Evolutionary conservation across 768 basidiomycete species (phyloP).

Genomic region (Tylopilus felleus): DNA sequence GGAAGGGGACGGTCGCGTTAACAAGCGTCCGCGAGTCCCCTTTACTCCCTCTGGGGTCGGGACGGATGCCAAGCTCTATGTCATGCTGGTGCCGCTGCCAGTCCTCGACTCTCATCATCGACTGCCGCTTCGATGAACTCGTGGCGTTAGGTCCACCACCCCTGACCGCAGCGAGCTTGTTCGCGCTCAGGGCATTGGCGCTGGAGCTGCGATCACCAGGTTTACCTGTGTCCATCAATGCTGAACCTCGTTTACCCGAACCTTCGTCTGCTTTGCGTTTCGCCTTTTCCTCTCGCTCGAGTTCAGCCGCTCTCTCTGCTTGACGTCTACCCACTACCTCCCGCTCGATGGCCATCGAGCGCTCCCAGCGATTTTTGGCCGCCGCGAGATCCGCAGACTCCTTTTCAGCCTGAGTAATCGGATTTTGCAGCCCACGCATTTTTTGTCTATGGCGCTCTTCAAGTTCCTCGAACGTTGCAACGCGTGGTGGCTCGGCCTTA

Average conservation of each 20-base stretch:
- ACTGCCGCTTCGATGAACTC: slow-evolving; percentile 58
- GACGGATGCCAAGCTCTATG: slow-evolving; percentile 31
- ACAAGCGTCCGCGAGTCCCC: slow-evolving; percentile 22
- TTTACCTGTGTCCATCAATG: slow-evolving; percentile 33
- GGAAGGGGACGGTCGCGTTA: slow-evolving; percentile 32
- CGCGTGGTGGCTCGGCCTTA: slow-evolving; percentile 47
- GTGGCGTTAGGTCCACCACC: slow-evolving; percentile 27
- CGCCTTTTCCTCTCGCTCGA: slow-evolving; percentile 46
- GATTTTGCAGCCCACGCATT: slow-evolving; percentile 77
- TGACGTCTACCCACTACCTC: slow-evolving; percentile 70
- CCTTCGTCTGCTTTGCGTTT: slow-evolving; percentile 46
- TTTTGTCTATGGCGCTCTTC: slow-evolving; percentile 83
- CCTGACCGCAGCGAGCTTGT: slow-evolving; percentile 51
- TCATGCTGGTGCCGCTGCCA: slow-evolving; percentile 76
- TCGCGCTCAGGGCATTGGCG: slow-evolving; percentile 46
- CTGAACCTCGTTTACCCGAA: slow-evolving; percentile 34
- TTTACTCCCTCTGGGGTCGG: slow-evolving; percentile 19
- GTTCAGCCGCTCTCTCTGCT: slow-evolving; percentile 58
- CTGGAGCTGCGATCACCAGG: slow-evolving; percentile 35
- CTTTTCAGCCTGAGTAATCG: slow-evolving; percentile 75
- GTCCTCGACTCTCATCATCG: slow-evolving; percentile 79
- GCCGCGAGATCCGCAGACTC: slow-evolving; percentile 72
- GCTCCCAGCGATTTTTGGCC: slow-evolving; percentile 83
- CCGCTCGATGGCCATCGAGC: slow-evolving; percentile 68
- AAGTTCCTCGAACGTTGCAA: slow-evolving; percentile 83